phyloP scores from a whole-genome alignment of 2,329 filamentous ascomycete genomes.

The Pyrenophora seminiperda region DNA sequence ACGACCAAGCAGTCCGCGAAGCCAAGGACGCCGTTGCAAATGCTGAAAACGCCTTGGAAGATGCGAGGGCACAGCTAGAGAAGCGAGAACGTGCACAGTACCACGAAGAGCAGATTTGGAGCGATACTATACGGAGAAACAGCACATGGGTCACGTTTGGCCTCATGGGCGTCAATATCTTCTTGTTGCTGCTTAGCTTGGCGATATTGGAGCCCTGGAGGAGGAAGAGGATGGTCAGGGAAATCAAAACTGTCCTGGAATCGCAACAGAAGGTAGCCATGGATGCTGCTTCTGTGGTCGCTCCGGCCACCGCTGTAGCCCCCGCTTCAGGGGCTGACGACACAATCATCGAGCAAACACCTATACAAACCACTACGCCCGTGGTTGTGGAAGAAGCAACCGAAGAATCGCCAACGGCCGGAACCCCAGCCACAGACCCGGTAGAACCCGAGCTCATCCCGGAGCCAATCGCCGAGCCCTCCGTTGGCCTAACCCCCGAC shows the following conservation, averaged over 20 bases:
- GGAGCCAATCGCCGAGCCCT: slow-evolving; percentile 1
- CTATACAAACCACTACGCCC: slow-evolving; percentile 4
- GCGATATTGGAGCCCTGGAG: slow-evolving; percentile 94
- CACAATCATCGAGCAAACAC: slow-evolving; percentile 17
- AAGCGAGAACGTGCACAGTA: slow-evolving; percentile 87
- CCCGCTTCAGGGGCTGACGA: slow-evolving; percentile 21
- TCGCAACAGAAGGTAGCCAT: slow-evolving; percentile 34
- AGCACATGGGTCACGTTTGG: slow-evolving; percentile 99
- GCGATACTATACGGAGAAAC: slow-evolving; percentile 92
- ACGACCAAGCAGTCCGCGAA: slow-evolving; percentile 80
- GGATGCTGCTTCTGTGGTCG: slow-evolving; percentile 15
- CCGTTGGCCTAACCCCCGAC: slow-evolving; percentile 11
- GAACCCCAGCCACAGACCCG: slow-evolving; percentile 3
- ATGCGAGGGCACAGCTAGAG: slow-evolving; percentile 74
- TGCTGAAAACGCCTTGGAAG: slow-evolving; percentile 80
- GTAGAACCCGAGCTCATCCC: slow-evolving; percentile 9
- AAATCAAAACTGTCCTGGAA: slow-evolving; percentile 58
- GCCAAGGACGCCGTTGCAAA: slow-evolving; percentile 73
- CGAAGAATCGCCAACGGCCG: slow-evolving; percentile 18
- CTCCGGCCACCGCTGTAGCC: slow-evolving; percentile 7
- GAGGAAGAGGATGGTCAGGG: slow-evolving; percentile 76
- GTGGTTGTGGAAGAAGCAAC: slow-evolving; percentile 6
- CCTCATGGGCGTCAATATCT: slow-evolving; percentile 93
- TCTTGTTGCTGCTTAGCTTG: slow-evolving; percentile 84
- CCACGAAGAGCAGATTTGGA: slow-evolving; percentile 99